These are phyloP conservation scores for Penicillium sp. DNA, from an alignment of 2,329 filamentous ascomycete species.

Conservation along the genomic window DNA sequence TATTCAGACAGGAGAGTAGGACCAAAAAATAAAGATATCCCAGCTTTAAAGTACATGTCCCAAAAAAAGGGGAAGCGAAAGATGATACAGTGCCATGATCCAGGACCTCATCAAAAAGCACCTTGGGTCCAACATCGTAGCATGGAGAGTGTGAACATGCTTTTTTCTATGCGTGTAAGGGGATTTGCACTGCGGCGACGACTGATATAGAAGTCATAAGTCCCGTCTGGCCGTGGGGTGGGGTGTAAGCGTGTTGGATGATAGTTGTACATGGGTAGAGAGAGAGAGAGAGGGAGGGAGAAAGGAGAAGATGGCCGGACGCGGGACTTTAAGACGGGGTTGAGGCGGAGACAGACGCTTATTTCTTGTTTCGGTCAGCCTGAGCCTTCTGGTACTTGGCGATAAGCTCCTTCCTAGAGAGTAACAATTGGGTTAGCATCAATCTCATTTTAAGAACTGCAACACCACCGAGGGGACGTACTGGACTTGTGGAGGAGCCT, in stretches of 20 bases:
- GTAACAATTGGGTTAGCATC: conserved; percentile 9
- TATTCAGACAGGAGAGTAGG: conserved; percentile 23
- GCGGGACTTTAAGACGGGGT: conserved; percentile 6
- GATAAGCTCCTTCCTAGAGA: conserved; percentile 56
- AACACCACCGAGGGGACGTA: conserved; percentile 45
- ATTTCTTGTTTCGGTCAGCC: conserved; percentile 59
- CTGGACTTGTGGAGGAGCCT: conserved; percentile 84
- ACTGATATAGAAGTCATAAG: background rate
- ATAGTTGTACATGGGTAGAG: background rate
- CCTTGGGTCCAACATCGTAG: conserved; percentile 4
- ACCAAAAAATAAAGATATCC: conserved; percentile 12
- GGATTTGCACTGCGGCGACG: conserved; percentile 1
- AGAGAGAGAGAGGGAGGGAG: background rate
- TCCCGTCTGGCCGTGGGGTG: background rate
- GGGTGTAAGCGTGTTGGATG: no score
- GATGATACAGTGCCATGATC: conserved; percentile 18
- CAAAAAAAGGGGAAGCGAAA: conserved; percentile 8
- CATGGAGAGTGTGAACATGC: background rate
- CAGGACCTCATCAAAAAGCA: conserved; percentile 13
- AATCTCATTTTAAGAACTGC: background rate
- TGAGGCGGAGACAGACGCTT: conserved; percentile 15
- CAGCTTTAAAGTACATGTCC: conserved; percentile 20
- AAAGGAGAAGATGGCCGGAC: conserved; percentile 5
- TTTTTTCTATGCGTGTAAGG: conserved; percentile 3
- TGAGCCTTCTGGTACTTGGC: conserved; percentile 62